phyloP scores from a whole-genome alignment of 768 basidiomycete species.

The Trametes cingulata region DNA sequence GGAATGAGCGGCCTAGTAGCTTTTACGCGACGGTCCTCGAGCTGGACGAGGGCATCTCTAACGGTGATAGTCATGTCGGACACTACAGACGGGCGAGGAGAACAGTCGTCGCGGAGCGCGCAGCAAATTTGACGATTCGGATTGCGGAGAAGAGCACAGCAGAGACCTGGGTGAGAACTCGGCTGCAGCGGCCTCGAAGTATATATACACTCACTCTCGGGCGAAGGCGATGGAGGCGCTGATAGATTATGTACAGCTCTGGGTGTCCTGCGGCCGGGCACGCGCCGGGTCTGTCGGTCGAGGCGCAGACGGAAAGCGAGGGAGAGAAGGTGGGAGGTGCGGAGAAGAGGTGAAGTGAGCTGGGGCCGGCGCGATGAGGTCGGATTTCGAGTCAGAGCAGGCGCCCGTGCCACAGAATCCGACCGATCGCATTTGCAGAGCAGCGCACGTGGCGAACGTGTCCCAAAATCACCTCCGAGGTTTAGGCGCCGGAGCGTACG shows the following conservation, averaged over 20 bases:
- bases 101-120: background rate
- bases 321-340: background rate
- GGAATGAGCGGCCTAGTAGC: slow-evolving; percentile 88
- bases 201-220: slow-evolving; percentile 21
- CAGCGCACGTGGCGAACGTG: background rate
- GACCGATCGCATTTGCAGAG: background rate
- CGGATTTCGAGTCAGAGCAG: slow-evolving; percentile 9
- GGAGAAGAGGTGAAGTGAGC: background rate
- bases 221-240: background rate
- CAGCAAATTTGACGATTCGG: background rate
- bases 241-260: slow-evolving; percentile 3
- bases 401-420: background rate
- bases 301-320: background rate
- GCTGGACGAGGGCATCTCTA: slow-evolving; percentile 74
- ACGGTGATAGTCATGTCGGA: slow-evolving; percentile 68
- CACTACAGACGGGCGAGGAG: slow-evolving; percentile 36
- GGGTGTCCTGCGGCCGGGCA: background rate
- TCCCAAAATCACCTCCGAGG: background rate
- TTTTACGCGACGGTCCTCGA: slow-evolving; percentile 87
- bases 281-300: background rate
- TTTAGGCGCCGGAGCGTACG: background rate
- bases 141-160: background rate
- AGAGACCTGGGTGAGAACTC: slow-evolving; percentile 12
- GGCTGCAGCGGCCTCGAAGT: background rate
- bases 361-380: slow-evolving; percentile 1